Conservation (phyloP, 148 eudicot genomes). For the Rhododendron vialii region DNA sequence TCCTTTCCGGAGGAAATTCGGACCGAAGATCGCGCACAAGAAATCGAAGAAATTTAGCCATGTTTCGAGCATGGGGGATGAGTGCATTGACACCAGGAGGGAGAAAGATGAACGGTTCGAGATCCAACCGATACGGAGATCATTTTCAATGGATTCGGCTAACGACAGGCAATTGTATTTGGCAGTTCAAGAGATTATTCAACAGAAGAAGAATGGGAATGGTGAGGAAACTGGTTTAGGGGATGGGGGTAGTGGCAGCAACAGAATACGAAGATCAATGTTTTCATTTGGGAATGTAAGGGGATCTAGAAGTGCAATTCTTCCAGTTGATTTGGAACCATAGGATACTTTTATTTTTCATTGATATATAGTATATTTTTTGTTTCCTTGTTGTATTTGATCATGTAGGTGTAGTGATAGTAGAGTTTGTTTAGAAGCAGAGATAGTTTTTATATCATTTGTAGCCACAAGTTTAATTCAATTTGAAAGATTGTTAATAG, state of each 20-base stretch:
- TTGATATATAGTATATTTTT: neutral
- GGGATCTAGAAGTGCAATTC: slow-evolving; percentile 51
- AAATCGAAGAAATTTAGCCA: slow-evolving; percentile 22
- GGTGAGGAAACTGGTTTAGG: slow-evolving; percentile 13
- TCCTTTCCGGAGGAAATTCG: slow-evolving; percentile 11
- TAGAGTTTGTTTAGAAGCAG: neutral
- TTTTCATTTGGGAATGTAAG: slow-evolving; percentile 68
- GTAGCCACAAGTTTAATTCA: slow-evolving; percentile 11
- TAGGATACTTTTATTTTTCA: slow-evolving; percentile 11
- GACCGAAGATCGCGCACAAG: neutral
- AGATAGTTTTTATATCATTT: neutral
- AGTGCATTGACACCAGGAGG: slow-evolving; percentile 58
- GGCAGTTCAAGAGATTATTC: slow-evolving; percentile 45
- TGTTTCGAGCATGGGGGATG: slow-evolving; percentile 71
- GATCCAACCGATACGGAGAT: slow-evolving; percentile 70
- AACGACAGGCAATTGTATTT: slow-evolving; percentile 43
- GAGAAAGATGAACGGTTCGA: slow-evolving; percentile 40
- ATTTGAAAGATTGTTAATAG: neutral
- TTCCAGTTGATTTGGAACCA: slow-evolving; percentile 46
- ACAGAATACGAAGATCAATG: slow-evolving; percentile 47
- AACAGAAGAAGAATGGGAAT: slow-evolving; percentile 14
- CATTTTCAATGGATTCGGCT: slow-evolving; percentile 82
- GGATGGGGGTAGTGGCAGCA: slow-evolving; percentile 31
- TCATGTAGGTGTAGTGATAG: slow-evolving; percentile 11
- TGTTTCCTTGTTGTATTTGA: slow-evolving; percentile 11